Conservation (phyloP, 2,329 filamentous ascomycete genomes). For the Basipetospora chlamydospora region DNA sequence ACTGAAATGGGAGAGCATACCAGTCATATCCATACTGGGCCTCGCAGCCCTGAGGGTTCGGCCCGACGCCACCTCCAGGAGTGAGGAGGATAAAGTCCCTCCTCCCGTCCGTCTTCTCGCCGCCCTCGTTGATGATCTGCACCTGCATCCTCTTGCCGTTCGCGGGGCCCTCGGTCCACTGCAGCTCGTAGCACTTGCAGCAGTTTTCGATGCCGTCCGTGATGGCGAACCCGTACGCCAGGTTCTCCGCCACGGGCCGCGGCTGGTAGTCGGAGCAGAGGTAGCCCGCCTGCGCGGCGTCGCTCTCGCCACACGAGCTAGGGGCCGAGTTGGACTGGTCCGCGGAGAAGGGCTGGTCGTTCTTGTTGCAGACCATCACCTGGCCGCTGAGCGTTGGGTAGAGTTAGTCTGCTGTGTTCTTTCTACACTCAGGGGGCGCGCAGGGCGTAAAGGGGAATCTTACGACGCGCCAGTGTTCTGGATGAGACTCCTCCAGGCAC, state of each 20-base stretch:
- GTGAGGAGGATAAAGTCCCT: conserved; percentile 5
- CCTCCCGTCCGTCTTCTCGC: not conserved
- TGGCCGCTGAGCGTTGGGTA: conserved; percentile 8
- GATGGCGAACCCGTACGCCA: conserved; percentile 3
- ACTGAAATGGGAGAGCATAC: not conserved
- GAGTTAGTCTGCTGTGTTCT: not conserved
- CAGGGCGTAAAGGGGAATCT: not conserved
- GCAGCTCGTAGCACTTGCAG: conserved; percentile 5
- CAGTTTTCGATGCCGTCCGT: conserved; percentile 5
- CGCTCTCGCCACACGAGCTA: conserved; percentile 7
- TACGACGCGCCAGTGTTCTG: conserved; percentile 1
- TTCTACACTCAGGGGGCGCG: no score
- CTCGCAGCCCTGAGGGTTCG: conserved; percentile 1
- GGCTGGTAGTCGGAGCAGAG: conserved; percentile 6
- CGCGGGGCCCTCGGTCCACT: conserved; percentile 11
- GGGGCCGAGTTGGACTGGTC: conserved; percentile 8
- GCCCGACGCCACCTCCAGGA: conserved; percentile 4
- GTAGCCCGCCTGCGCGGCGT: conserved; percentile 6
- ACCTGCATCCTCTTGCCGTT: conserved; percentile 11
- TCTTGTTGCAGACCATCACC: conserved; percentile 13
- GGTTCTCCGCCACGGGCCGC: conserved; percentile 2
- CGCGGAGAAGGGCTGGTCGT: conserved; percentile 13
- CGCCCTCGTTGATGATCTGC: conserved; percentile 9
- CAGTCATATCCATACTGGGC: conserved; percentile 4
- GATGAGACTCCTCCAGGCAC: conserved; percentile 7